Conservation (phyloP, 805 yeast genomes). For the Cyberlindnera xylosilytica region DNA sequence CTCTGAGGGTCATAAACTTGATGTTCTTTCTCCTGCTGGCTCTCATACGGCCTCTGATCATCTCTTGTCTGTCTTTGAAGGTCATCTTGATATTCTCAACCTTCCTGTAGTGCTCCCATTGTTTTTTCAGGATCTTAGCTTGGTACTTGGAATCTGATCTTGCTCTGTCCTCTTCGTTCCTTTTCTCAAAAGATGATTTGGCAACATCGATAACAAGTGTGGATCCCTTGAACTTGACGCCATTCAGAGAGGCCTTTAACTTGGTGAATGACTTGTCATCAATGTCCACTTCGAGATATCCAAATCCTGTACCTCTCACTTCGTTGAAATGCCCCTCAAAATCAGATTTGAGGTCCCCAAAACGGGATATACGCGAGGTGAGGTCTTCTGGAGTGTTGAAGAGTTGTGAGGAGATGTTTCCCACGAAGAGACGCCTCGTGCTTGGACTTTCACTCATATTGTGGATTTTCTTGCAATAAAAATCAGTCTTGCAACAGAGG, state of each 20-base stretch:
- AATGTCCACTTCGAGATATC: constrained; percentile 59
- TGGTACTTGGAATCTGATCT: constrained; percentile 26
- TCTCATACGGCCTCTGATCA: constrained; percentile 61
- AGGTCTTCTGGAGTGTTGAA: constrained; percentile 45
- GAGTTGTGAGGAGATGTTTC: constrained; percentile 57
- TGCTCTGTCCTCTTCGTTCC: constrained; percentile 47
- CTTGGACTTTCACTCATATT: background rate
- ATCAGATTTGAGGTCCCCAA: constrained; percentile 54
- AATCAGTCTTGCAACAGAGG: too few species aligned
- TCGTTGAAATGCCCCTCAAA: constrained; percentile 51
- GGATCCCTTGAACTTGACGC: constrained; percentile 73
- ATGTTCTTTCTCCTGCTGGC: constrained; percentile 49
- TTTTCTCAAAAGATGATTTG: constrained; percentile 45
- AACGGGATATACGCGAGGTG: constrained; percentile 53
- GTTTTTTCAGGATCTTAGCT: constrained; percentile 36
- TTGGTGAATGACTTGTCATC: constrained; percentile 42
- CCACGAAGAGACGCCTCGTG: constrained; percentile 55
- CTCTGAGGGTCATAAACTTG: constrained; percentile 59
- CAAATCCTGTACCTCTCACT: constrained; percentile 46
- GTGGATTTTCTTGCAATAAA: too few species aligned
- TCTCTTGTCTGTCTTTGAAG: constrained; percentile 42
- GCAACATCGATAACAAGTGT: constrained; percentile 62
- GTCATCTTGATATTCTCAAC: constrained; percentile 33
- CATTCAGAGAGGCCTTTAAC: constrained; percentile 59
- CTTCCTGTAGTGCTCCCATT: constrained; percentile 37